Evolutionary conservation across 1,284 basidiomycete genomes (phyloP), one percentile per base, ranked within the genome.

Genomic region (Ustanciosporium gigantosporum): DNA sequence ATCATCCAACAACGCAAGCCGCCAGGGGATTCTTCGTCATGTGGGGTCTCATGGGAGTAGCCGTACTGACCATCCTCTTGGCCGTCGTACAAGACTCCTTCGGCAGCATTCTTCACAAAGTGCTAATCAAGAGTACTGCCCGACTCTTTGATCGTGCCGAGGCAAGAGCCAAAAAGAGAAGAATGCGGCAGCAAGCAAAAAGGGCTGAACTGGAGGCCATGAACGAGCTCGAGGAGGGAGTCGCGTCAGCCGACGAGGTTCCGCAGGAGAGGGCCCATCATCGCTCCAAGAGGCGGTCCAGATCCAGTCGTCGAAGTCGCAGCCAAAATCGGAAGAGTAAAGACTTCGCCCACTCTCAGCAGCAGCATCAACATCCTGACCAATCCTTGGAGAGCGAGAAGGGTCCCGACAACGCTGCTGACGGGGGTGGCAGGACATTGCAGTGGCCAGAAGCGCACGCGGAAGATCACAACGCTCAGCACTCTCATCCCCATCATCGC

Each of bases 1-100:
- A 53, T 29, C 46, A 53, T 29, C 56, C 55, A 1, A 22, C 35
- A 4, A 58, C 65, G 31, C 59, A 67, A 45, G 83, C 86, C 5
- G 89, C 89, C 3, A 82, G 88, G 20, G 84, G 86, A 5, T 82
- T 91, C 37, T 91, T 91, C 75, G 84, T 90, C 42, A 83, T 86
- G 7, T 91, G 89, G 89, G 87, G 88, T 0, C 77, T 91, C 35
- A 32, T 66, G 40, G 57, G 53, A 38, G 64, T 68, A 32, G 72
- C 34, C 31, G 65, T 60, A 40, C 55, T 52, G 23, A 70, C 38
- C 36, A 66, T 77, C 16, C 46, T 71, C 21, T 48, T 73, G 16
- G 64, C 75, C 83, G 87, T 89, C 22, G 68, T 88, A n/a, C 55
- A 59, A 40, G 60, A 64, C 51, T 52, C 60, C 31, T 64, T 64